Conservation (phyloP, 306 rosid genomes). For the Acacia acuminata region DNA sequence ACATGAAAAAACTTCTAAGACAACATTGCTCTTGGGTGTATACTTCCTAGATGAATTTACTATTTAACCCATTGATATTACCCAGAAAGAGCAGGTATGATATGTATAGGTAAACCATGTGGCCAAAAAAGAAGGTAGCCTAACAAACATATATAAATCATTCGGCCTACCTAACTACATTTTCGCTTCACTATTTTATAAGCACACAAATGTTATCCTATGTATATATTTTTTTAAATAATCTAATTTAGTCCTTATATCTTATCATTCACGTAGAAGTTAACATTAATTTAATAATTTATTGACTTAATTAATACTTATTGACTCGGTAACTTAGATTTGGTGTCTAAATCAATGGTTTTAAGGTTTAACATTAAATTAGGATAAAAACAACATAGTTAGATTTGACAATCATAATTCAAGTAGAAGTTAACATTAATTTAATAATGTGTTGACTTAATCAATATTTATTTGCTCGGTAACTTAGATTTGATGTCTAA, state of each 20-base stretch:
- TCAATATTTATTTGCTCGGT: neutral
- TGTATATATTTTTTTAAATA: neutral
- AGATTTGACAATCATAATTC: neutral
- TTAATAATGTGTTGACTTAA: neutral
- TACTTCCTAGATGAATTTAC: too few species aligned
- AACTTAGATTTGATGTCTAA: neutral
- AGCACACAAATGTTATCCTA: neutral
- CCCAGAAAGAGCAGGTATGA: neutral
- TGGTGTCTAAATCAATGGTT: neutral
- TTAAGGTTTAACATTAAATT: too few species aligned
- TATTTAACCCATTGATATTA: too few species aligned
- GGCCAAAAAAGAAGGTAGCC: neutral
- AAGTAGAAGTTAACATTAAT: neutral
- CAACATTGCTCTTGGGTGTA: too few species aligned
- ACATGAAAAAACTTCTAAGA: too few species aligned
- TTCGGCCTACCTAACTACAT: neutral
- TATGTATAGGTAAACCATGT: neutral
- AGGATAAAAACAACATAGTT: too few species aligned
- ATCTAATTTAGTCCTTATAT: neutral
- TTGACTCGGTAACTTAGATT: neutral
- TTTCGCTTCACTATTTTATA: neutral
- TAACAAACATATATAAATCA: neutral
- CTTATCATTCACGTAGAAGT: neutral
- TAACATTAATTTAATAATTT: neutral
- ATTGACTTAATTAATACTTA: neutral